Conservation (phyloP, 2,329 filamentous ascomycete species). For the Apiospora malaysiana region DNA sequence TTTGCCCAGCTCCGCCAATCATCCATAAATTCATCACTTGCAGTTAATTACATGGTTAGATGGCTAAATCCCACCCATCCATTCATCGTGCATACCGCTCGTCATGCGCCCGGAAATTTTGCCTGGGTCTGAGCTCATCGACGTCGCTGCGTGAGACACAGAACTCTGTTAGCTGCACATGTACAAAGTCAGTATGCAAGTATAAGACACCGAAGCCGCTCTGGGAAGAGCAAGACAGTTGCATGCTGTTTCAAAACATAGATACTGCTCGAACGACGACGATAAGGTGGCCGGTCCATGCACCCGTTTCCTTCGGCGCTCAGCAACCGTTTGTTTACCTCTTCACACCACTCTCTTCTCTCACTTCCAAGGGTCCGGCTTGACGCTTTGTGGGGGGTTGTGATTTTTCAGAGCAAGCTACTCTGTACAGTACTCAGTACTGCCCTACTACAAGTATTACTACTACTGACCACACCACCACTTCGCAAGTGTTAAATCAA, state of each 20-base stretch:
- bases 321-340: constrained; percentile 12
- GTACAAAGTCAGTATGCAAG: background rate
- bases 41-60: constrained; percentile 18
- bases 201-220: background rate
- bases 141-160: constrained; percentile 3
- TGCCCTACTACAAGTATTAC: too few relatives aligned
- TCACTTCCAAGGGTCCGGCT: background rate
- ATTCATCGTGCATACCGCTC: constrained; percentile 10
- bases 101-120: constrained; percentile 15
- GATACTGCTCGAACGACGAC: background rate
- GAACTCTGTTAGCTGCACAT: background rate
- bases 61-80: constrained; percentile 6
- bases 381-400: background rate
- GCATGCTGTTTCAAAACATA: background rate
- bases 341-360: background rate
- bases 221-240: constrained; percentile 1
- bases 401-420: background rate
- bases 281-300: constrained; percentile 1
- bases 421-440: background rate
- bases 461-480: background rate
- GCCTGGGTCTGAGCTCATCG: constrained; percentile 7
- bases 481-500: background rate
- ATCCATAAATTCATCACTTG: background rate
- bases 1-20: constrained; percentile 4
- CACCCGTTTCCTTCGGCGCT: background rate